Percentiles rank a stretch among this genome's conserved stretches.
Conservation (phyloP, 2,329 filamentous ascomycete genomes). For the Stemphylium lycopersici region DNA sequence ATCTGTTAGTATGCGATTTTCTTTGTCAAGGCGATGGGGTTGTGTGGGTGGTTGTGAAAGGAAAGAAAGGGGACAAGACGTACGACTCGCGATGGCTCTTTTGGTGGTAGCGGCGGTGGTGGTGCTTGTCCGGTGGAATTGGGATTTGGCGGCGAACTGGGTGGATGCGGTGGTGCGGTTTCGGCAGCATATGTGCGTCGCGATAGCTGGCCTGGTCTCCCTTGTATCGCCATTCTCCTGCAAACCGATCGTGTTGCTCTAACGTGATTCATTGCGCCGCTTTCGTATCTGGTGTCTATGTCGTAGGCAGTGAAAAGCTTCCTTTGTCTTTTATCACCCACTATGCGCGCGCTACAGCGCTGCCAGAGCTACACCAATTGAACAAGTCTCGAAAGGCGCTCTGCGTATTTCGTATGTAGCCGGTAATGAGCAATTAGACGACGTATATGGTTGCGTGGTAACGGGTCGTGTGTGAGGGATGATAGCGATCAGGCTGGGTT, state of each 20-base stretch:
- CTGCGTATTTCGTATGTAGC: too few relatives aligned
- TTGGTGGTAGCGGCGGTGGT: slow-evolving; percentile 17
- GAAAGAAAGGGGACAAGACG: slow-evolving; percentile 9
- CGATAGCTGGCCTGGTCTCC: slow-evolving; percentile 8
- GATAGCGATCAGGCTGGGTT: too few relatives aligned
- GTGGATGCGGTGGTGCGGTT: slow-evolving; percentile 11
- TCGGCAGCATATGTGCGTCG: slow-evolving; percentile 27
- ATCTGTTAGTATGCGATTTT: not conserved
- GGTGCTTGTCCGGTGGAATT: slow-evolving; percentile 10
- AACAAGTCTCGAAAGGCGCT: too few relatives aligned
- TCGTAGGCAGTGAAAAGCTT: not conserved
- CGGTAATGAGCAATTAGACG: too few relatives aligned
- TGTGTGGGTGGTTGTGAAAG: not conserved
- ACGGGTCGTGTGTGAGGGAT: too few relatives aligned
- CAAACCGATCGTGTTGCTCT: slow-evolving; percentile 10
- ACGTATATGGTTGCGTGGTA: too few relatives aligned
- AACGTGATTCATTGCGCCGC: slow-evolving; percentile 23
- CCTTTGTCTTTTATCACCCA: too few relatives aligned
- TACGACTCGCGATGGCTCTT: slow-evolving; percentile 31
- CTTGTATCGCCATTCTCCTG: slow-evolving; percentile 2
- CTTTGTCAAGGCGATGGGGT: too few relatives aligned
- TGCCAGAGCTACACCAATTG: too few relatives aligned
- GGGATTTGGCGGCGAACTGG: slow-evolving; percentile 16
- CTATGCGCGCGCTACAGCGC: too few relatives aligned
- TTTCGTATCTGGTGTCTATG: not conserved